phyloP scores from a whole-genome alignment of 305 asterid genomes.

The Nicotiana rustica region DNA sequence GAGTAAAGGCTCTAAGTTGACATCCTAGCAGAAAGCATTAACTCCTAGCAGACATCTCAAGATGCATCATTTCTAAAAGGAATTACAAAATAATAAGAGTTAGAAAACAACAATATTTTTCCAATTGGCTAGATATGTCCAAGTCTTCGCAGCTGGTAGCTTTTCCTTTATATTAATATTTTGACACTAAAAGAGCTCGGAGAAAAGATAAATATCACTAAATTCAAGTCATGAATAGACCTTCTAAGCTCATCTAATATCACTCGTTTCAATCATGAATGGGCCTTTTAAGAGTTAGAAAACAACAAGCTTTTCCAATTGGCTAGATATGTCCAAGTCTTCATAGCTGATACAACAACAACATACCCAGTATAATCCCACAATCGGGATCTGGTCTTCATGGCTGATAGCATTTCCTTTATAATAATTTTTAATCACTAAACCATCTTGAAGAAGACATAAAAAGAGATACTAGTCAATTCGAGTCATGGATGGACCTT shows the following conservation, averaged over 20 bases:
- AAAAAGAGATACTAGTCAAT: background rate
- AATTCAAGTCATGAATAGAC: background rate
- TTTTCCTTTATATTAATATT: background rate
- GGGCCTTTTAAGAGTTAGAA: background rate
- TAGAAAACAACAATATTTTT: background rate
- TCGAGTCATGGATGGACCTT: conserved; percentile 28
- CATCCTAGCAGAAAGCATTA: background rate
- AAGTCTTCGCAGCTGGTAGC: background rate
- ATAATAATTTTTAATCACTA: background rate
- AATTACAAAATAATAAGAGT: background rate
- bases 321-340: conserved; percentile 4
- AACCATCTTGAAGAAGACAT: background rate
- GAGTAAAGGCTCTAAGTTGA: conserved; percentile 19
- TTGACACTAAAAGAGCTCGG: background rate
- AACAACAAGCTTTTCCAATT: background rate
- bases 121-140: background rate
- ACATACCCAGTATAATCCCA: too few relatives aligned
- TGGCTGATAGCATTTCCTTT: conserved; percentile 6
- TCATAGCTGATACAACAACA: background rate
- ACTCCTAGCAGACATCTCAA: background rate
- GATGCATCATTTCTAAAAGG: background rate
- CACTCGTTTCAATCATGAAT: background rate
- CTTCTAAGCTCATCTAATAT: conserved; percentile 18
- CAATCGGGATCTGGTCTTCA: background rate
- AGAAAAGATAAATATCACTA: conserved; percentile 24